phyloP scores from a whole-genome alignment of 192 early-diverging fungal species.

The Entomortierella parvispora region DNA sequence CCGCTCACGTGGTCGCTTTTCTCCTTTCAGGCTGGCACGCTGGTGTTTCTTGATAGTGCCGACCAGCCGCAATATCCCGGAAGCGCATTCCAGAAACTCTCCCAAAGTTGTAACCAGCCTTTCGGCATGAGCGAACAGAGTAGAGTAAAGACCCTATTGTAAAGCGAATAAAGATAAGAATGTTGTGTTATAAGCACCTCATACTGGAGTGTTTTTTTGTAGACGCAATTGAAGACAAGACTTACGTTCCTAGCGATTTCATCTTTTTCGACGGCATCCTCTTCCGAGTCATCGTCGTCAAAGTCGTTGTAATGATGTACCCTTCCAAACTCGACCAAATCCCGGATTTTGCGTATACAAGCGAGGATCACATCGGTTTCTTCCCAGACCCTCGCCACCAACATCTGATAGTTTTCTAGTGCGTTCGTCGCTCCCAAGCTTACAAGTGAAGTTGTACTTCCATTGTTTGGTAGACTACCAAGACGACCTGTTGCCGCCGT shows the following conservation, averaged over 20 bases:
- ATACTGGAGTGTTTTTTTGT: no score
- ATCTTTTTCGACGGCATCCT: conserved; percentile 29
- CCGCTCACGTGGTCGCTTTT: background rate
- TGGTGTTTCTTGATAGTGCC: conserved; percentile 34
- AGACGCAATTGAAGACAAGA: no score
- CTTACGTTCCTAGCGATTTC: conserved; percentile 23
- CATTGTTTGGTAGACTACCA: background rate
- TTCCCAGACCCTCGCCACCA: conserved; percentile 32
- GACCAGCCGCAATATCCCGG: conserved; percentile 34
- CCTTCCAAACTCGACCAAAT: conserved; percentile 38
- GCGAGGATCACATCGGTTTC: conserved; percentile 39
- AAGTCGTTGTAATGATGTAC: conserved; percentile 26
- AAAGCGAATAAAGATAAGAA: conserved; percentile 1
- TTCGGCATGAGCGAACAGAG: conserved; percentile 25
- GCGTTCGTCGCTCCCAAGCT: conserved; percentile 42
- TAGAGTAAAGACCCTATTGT: conserved; percentile 23
- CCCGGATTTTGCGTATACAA: conserved; percentile 30
- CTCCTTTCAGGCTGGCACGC: no score
- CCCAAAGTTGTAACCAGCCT: conserved; percentile 37
- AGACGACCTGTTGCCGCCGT: no score
- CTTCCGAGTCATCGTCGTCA: conserved; percentile 38
- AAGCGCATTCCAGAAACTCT: conserved; percentile 45
- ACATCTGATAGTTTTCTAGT: conserved; percentile 40
- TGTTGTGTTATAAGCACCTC: no score
- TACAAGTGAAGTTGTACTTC: conserved; percentile 33